Evolutionary conservation across 305 asterid genomes (phyloP).

Genomic region (Rubia balearica): DNA sequence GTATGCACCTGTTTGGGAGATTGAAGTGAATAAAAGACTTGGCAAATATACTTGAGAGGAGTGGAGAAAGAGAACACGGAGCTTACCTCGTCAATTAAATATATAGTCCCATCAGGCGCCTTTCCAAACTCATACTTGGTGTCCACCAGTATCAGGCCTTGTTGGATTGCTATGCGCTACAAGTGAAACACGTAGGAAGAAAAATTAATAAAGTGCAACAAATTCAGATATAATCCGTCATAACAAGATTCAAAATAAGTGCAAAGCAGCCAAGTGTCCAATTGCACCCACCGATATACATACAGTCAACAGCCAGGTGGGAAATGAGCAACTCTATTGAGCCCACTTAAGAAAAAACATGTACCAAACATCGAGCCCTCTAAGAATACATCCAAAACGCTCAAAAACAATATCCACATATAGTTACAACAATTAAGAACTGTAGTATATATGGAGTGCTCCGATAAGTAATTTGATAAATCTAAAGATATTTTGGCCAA

Average conservation of each 20-base stretch:
- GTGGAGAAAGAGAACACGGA: constrained; percentile 11
- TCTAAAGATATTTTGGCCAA: background rate
- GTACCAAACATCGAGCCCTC: background rate
- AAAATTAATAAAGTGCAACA: background rate
- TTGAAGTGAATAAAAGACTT: background rate
- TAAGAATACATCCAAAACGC: background rate
- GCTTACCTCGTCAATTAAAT: constrained; percentile 77
- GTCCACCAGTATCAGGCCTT: constrained; percentile 84
- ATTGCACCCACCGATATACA: background rate
- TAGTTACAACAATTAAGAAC: background rate
- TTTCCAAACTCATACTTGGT: constrained; percentile 97
- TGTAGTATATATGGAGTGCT: background rate
- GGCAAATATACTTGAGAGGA: background rate
- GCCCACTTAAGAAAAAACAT: background rate
- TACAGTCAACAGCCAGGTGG: background rate
- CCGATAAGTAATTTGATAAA: background rate
- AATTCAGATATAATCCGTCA: background rate
- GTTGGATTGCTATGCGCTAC: constrained; percentile 66
- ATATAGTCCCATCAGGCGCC: constrained; percentile 70
- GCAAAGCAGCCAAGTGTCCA: background rate
- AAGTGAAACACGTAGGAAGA: background rate
- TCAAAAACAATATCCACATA: background rate
- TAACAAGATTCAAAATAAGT: background rate
- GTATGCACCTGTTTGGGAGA: constrained; percentile 61
- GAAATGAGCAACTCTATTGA: background rate